phyloP scores from a whole-genome alignment of 371 early-diverging fungal genomes.

The Phascolomyces articulosus region DNA sequence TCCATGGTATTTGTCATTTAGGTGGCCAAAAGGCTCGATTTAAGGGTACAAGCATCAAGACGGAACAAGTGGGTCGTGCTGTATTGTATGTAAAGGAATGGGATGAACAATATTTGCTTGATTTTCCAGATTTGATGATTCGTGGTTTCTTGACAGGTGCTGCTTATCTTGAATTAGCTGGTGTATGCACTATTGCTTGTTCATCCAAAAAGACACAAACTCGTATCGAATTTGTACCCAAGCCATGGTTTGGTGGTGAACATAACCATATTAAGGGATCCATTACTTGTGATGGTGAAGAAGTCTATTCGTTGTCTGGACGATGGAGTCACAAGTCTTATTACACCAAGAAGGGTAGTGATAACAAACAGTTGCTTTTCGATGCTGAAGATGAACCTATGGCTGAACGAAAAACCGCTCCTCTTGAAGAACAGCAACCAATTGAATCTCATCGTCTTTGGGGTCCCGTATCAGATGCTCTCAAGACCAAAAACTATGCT shows the following conservation, averaged over 20 bases:
- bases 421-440: constrained; percentile 62
- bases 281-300: constrained; percentile 26
- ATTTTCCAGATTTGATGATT: constrained; percentile 60
- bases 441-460: constrained; percentile 77
- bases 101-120: constrained; percentile 58
- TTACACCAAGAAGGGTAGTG: constrained; percentile 35
- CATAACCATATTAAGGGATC: constrained; percentile 52
- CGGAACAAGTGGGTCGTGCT: constrained; percentile 59
- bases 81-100: constrained; percentile 43
- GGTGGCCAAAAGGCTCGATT: constrained; percentile 65
- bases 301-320: constrained; percentile 47
- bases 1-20: not conserved
- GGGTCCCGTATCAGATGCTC: constrained; percentile 68
- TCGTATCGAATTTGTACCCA: constrained; percentile 59
- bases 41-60: constrained; percentile 63
- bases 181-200: constrained; percentile 54
- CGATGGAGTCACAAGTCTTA: constrained; percentile 69
- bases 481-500: constrained; percentile 64
- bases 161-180: constrained; percentile 62
- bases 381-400: constrained; percentile 64
- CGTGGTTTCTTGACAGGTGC: constrained; percentile 61
- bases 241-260: constrained; percentile 60
- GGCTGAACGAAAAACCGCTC: constrained; percentile 55
- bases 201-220: constrained; percentile 48
- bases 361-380: constrained; percentile 56